Percentiles rank a stretch among this genome's conserved stretches.
Conservation (phyloP, 257 asterid species). For the Craterostigma plantagineum region DNA sequence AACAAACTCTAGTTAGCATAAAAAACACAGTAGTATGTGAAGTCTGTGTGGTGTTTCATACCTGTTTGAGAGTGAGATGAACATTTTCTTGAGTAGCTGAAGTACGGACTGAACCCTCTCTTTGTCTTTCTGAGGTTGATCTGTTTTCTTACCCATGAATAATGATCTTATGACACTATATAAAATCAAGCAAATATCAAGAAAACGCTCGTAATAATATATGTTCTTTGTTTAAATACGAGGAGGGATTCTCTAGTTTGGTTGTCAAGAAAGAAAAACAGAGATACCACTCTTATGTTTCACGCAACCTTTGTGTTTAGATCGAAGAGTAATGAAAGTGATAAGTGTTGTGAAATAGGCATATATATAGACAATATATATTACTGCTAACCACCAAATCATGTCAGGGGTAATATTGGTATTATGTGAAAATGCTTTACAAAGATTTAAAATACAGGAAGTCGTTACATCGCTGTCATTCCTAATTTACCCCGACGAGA, state of each 20-base stretch:
- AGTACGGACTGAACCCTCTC: conserved; percentile 50
- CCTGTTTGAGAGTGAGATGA: conserved; percentile 80
- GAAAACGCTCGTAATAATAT: too few species aligned
- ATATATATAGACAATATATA: too few species aligned
- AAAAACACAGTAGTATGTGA: neutral
- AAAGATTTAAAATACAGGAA: too few species aligned
- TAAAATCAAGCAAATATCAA: too few species aligned
- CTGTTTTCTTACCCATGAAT: conserved; percentile 39
- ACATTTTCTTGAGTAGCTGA: conserved; percentile 47
- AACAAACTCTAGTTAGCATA: neutral
- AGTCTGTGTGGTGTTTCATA: conserved; percentile 11
- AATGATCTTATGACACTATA: too few species aligned
- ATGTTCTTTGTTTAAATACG: too few species aligned
- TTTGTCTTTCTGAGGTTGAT: conserved; percentile 41
- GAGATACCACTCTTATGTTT: conserved; percentile 45
- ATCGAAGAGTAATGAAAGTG: conserved; percentile 10
- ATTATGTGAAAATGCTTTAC: too few species aligned
- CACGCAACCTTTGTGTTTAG: conserved; percentile 31
- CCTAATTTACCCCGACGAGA: too few species aligned
- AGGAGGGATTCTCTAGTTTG: neutral
- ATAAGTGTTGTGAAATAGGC: neutral
- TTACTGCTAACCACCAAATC: too few species aligned
- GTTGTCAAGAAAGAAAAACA: conserved; percentile 19
- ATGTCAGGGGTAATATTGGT: too few species aligned
- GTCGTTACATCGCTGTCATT: too few species aligned